phyloP scores from a whole-genome alignment of 768 basidiomycete genomes.

The Favolaschia claudopus region DNA sequence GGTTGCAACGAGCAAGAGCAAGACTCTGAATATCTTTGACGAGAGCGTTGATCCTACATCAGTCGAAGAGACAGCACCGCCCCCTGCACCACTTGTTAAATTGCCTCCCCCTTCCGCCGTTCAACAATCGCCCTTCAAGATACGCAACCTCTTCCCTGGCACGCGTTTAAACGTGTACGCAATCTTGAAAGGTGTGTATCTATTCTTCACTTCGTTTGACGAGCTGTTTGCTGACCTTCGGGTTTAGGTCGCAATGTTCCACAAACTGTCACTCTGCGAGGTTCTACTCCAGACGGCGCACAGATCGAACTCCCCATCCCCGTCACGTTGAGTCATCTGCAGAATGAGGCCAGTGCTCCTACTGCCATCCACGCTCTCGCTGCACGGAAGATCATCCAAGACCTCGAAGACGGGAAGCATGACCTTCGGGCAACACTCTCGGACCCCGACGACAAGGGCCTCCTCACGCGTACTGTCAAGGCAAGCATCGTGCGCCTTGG shows the following conservation, averaged over 20 bases:
- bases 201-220: background rate
- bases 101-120: slow-evolving; percentile 6
- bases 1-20: background rate
- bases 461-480: slow-evolving; percentile 14
- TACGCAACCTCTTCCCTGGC: slow-evolving; percentile 16
- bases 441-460: slow-evolving; percentile 4
- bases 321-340: slow-evolving; percentile 19
- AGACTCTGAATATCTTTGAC: slow-evolving; percentile 23
- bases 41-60: background rate
- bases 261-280: slow-evolving; percentile 11
- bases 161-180: slow-evolving; percentile 17
- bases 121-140: slow-evolving; percentile 23
- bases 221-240: too few relatives aligned
- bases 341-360: slow-evolving; percentile 8
- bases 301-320: slow-evolving; percentile 16
- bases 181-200: slow-evolving; percentile 18
- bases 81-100: slow-evolving; percentile 5
- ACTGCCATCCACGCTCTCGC: slow-evolving; percentile 26
- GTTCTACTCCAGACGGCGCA: slow-evolving; percentile 11
- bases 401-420: slow-evolving; percentile 26
- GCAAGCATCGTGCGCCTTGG: slow-evolving; percentile 25
- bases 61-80: slow-evolving; percentile 1
- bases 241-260: slow-evolving; percentile 21
- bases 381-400: slow-evolving; percentile 27
- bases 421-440: background rate